phyloP scores from a whole-genome alignment of 2,329 filamentous ascomycete genomes.

The Lasiodiplodia sp. region DNA sequence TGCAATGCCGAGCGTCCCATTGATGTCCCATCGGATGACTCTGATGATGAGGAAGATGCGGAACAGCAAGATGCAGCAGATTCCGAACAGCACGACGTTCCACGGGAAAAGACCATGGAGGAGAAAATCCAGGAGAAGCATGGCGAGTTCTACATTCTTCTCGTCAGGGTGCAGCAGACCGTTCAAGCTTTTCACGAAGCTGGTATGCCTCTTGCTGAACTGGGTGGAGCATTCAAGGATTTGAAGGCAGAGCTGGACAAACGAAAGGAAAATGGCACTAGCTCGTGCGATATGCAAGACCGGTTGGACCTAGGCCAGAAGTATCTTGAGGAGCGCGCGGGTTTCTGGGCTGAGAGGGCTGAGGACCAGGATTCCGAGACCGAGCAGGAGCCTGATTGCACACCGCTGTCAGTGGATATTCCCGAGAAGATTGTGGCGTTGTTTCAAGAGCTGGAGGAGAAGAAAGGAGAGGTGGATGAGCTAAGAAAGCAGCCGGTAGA shows the following conservation, averaged over 20 bases:
- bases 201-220: background rate
- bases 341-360: background rate
- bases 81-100: background rate
- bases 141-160: conserved; percentile 1
- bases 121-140: background rate
- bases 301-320: background rate
- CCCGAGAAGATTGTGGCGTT: background rate
- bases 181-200: background rate
- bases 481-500: background rate
- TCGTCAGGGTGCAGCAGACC: conserved; percentile 8
- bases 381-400: background rate
- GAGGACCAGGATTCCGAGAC: background rate
- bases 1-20: background rate
- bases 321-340: background rate
- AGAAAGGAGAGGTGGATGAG: background rate
- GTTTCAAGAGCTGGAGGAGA: background rate
- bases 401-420: background rate
- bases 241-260: background rate
- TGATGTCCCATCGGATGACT: background rate
- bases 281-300: background rate
- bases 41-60: background rate
- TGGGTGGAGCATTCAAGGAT: conserved; percentile 15
- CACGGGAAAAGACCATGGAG: background rate
- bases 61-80: background rate
- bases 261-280: background rate